Evolutionary conservation across 1,284 basidiomycete genomes (phyloP).

Genomic region (Rhizopogon parksii): DNA sequence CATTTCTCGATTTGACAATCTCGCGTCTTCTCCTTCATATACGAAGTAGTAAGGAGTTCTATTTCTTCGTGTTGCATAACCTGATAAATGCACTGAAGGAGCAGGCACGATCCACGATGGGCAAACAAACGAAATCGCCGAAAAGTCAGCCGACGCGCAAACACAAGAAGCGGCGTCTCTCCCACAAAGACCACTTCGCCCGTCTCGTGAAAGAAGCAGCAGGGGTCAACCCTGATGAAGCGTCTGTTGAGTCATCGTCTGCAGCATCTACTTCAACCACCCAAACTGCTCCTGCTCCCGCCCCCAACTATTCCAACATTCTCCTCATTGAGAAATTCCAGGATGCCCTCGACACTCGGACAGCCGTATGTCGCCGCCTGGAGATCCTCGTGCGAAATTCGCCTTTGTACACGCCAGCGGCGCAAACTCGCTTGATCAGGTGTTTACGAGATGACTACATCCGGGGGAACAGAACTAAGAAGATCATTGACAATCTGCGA

Average conservation of each 20-base stretch:
- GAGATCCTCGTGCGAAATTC: slow-evolving; percentile 21
- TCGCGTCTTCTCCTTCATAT: neutral
- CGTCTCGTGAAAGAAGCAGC: slow-evolving; percentile 18
- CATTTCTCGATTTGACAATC: neutral
- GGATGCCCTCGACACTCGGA: slow-evolving; percentile 19
- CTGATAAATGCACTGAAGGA: neutral
- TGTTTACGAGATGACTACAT: slow-evolving; percentile 21
- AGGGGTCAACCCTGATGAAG: neutral
- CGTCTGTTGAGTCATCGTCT: slow-evolving; percentile 2
- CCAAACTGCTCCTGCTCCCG: slow-evolving; percentile 4
- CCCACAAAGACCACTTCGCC: slow-evolving; percentile 18
- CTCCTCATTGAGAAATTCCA: slow-evolving; percentile 22
- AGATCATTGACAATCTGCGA: slow-evolving; percentile 19
- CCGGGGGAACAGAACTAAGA: slow-evolving; percentile 18
- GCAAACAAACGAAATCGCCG: slow-evolving; percentile 8
- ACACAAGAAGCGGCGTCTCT: slow-evolving; percentile 19
- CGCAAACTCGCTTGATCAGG: slow-evolving; percentile 14
- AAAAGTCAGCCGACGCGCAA: slow-evolving; percentile 17
- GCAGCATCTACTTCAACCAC: slow-evolving; percentile 3
- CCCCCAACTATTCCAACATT: slow-evolving; percentile 19
- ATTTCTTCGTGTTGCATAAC: neutral
- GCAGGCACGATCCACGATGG: neutral
- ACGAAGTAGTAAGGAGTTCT: neutral
- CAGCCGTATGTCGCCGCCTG: slow-evolving; percentile 22
- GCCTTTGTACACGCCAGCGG: slow-evolving; percentile 13